Base-by-base conservation (phyloP, 2,329 filamentous ascomycete genomes). In the Diaporthe vaccinii region DNA sequence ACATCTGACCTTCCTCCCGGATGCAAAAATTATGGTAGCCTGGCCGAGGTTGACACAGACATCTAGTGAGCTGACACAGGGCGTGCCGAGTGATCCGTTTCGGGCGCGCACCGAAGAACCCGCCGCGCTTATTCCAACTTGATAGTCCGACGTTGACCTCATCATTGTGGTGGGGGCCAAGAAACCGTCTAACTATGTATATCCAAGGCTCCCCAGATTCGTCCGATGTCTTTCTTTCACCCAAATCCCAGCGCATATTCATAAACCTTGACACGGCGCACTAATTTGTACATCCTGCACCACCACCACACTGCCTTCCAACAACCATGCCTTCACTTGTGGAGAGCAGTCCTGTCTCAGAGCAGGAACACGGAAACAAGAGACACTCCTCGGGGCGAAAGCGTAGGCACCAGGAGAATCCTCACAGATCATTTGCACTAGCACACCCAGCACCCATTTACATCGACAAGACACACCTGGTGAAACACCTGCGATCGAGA, bases 401-500 rank as follows among this genome's bases (percentile, higher is more conserved):
- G 34, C 65, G 49, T 1, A 55, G 31, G n/a, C 49, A 55, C 22
- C 59, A 57, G 22, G 68, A 58, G 4, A 39, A 17, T 22, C 44
- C 39, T n/a, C 22, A 71, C 10, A 67, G 28, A 41, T 55, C 69
- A 1, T 75, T 59, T 17, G 74, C 69, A 31, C 28, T 75, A 12
- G 74, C 74, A 10, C 59, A 75, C 28, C 74, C 74, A 25, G 68
- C 74, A 39, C 74, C 74, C 20, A 61, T 68, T 3, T 75, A 58
- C 10, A 59, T 46, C 28, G 74, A 75, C 41, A 75, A 73, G 25
- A 51, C 74, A 20, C 22, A 55, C 7, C 9, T 75, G 14, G 57
- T 75, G 4, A 75, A 75, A 17, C 74, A 73, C 51, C 74, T 75
- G 17, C 59, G 51, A 34, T 71, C 74, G 8, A 72, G 74, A n/a